phyloP scores from a whole-genome alignment of 331 rosid species.

The Acacia pycnantha region DNA sequence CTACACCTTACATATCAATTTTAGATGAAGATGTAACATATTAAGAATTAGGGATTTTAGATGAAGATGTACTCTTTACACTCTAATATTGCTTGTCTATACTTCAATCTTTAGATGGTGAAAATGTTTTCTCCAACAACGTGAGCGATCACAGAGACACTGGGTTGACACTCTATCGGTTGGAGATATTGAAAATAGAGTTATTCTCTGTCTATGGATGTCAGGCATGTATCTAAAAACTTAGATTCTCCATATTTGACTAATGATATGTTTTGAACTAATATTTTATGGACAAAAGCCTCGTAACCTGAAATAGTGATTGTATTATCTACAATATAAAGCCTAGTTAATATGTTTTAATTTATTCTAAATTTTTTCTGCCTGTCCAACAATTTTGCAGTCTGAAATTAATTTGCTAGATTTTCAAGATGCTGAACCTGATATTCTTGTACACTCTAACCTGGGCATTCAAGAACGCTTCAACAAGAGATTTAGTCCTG shows the following conservation, averaged over 20 bases:
- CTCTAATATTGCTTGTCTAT: conserved; percentile 21
- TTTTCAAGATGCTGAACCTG: conserved; percentile 89
- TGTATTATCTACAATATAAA: conserved; percentile 7
- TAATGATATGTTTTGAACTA: background rate
- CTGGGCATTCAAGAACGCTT: conserved; percentile 59
- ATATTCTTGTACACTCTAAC: conserved; percentile 60
- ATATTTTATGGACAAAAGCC: background rate
- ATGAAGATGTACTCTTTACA: background rate
- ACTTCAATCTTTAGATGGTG: conserved; percentile 44
- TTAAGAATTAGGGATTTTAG: background rate
- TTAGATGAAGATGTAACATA: background rate
- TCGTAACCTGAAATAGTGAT: background rate
- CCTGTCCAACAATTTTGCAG: conserved; percentile 51
- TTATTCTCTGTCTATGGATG: conserved; percentile 78
- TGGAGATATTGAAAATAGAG: conserved; percentile 79
- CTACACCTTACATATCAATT: no score
- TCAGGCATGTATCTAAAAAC: conserved; percentile 69
- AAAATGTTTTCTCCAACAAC: conserved; percentile 37
- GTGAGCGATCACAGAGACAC: conserved; percentile 36
- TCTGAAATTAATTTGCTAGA: conserved; percentile 63
- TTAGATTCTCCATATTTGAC: background rate
- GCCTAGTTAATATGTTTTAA: conserved; percentile 2
- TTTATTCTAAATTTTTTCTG: conserved; percentile 14
- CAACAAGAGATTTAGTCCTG: conserved; percentile 49
- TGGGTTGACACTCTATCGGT: conserved; percentile 56